Evolutionary conservation across 768 basidiomycete genomes (phyloP), one percentile per base, ranked within the genome.

Genomic region (Amanita thiersii): DNA sequence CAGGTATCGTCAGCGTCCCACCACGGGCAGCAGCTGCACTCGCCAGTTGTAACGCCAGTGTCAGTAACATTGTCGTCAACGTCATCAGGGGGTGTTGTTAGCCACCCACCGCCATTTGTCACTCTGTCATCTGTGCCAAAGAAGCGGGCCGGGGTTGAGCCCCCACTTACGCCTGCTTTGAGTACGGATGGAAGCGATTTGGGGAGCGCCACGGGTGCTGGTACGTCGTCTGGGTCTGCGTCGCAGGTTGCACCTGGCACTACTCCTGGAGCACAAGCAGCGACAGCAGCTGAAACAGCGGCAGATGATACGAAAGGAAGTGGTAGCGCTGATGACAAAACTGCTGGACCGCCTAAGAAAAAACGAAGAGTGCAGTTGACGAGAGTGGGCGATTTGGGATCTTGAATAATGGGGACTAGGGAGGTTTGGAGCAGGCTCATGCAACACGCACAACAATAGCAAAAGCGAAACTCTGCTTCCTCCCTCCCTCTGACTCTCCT

Each of bases 131-230:
- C 39, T 21, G 57, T 62, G 6, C 50, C 62, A 14, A 65, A 60
- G 56, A 61, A 72, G 57, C 47, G 70, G 44, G 4, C 43, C 3
- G 43, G 43, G 23, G 51, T 57, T 21, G 68, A 72, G 28, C 69
- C 66, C 14, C 71, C 71, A 12, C 52, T 70, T 51, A 74, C 73
- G 14, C 72, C 73, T 10, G 65, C 69, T 19, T 60, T 64, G 5
- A 73, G 73, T 47, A 65, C 67, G 7, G 73, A 74, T 50, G 69
- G 68, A 5, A 68, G 64, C 11, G 61, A 59, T 18, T 26, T 19
- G 8, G 24, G 32, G 12, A 9, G 17, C 17, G 23, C 21, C 10
- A 19, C 10, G 17, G 19, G n/a, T 34, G 20, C 6, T 34, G 46
- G 51, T 1, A 49, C 48, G 24, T 52, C 50, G 24, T 37, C 49